Evolutionary conservation across 2,329 filamentous ascomycete species (phyloP), one percentile per base, ranked within the genome.

Genomic region (Thielaviopsis musarum): DNA sequence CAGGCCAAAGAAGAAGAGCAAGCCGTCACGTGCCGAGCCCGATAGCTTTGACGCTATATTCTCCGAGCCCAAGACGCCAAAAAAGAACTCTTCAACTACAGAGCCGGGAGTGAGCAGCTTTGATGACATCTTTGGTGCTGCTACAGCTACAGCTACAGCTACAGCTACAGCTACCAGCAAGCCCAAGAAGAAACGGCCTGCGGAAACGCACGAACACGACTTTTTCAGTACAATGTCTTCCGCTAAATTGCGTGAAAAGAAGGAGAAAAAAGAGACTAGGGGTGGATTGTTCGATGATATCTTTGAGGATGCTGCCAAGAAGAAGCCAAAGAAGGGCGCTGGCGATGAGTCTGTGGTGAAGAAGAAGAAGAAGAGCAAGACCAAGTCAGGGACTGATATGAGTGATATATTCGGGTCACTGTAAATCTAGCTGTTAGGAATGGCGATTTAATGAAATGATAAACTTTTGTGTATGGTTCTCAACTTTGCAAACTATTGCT

Each of bases 341-440:
- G 38, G 28, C 1, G 22, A 49, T 22, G 41, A 21, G 12, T 12
- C n/a, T 2, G 54, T 21, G 21, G 65, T 61, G 19, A 67, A 67
- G 30, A 72, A 74, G 60, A 74, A 70, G 62, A 80, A 75, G 67
- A 82, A 79, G 69, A 82, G 78, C 65, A 78, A 75, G 65, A 77
- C 76, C 59, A 79, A 74, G 64, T 78, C 74, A 45, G 73, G 74
- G 5, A 61, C 60, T 5, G 56, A 60, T 17, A 56, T 62, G 21
- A 60, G 60, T 45, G 60, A 60, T 66, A 70, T 91, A 24, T 93
- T 93, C 66, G 77, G 76, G 57, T 78, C 78, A 10, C 69, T 88
- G 21, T 60, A 22, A 53, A 51, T 10, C 24, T 4, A 22, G 21
- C 15, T 49, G 17, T 10, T 34, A 34, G 9, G 30, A 2, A 12